These are phyloP conservation scores for Fusarium pseudograminearum DNA, from an alignment of 2,329 filamentous ascomycete genomes.

Conservation along the genomic window DNA sequence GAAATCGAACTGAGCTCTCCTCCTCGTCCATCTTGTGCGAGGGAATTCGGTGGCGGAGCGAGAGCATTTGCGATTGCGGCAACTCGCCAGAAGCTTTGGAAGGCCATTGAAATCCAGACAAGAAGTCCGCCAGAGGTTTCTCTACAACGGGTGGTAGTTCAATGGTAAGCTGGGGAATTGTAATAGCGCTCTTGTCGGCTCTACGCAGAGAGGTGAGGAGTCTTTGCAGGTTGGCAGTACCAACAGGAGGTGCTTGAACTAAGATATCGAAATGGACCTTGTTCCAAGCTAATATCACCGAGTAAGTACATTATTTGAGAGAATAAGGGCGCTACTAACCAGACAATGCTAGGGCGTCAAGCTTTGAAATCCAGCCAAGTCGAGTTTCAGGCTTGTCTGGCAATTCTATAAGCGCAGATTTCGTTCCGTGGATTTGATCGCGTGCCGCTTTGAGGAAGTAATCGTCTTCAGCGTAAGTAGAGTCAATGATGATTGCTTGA, in stretches of 20 bases:
- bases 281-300: conserved; percentile 74
- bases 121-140: conserved; percentile 69
- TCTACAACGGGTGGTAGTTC: conserved; percentile 83
- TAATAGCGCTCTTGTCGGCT: conserved; percentile 80
- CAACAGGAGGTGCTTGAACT: conserved; percentile 77
- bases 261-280: conserved; percentile 83
- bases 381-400: conserved; percentile 72
- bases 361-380: conserved; percentile 80
- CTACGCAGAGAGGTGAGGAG: conserved; percentile 79
- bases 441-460: conserved; percentile 74
- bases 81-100: conserved; percentile 55
- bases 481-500: conserved; percentile 80
- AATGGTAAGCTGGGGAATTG: conserved; percentile 81
- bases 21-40: conserved; percentile 70
- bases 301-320: conserved; percentile 39
- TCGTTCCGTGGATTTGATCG: conserved; percentile 63
- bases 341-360: conserved; percentile 78
- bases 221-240: conserved; percentile 80
- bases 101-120: conserved; percentile 77
- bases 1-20: conserved; percentile 78
- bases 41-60: conserved; percentile 79
- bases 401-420: conserved; percentile 78
- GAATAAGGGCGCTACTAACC: conserved; percentile 57
- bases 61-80: conserved; percentile 67
- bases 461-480: conserved; percentile 72